Conservation (phyloP, 257 asterid genomes). For the Vinca minor region DNA sequence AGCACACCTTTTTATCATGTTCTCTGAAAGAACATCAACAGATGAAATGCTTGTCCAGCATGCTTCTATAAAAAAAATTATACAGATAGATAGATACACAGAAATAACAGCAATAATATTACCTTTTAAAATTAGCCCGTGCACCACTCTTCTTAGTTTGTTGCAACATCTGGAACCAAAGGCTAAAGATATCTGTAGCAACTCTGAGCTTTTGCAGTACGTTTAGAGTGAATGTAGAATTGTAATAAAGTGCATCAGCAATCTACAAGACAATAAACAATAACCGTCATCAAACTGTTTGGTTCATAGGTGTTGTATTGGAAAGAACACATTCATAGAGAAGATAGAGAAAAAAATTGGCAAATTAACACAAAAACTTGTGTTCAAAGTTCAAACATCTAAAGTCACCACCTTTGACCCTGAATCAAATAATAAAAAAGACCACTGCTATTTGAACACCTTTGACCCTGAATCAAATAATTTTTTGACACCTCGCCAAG, state of each 20-base stretch:
- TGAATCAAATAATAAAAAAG: not conserved
- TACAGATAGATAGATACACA: not conserved
- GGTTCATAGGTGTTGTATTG: no score
- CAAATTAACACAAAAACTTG: not conserved
- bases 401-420: no score
- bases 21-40: constrained; percentile 49
- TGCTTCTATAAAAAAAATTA: not conserved
- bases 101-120: not conserved
- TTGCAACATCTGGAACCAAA: constrained; percentile 94
- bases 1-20: constrained; percentile 92
- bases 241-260: constrained; percentile 90
- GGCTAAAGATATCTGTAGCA: constrained; percentile 81
- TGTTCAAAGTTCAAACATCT: not conserved
- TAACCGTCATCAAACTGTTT: no score
- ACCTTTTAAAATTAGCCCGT: constrained; percentile 79
- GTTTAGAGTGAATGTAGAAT: constrained; percentile 59
- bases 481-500: not conserved
- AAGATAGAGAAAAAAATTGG: no score
- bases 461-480: not conserved
- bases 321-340: no score
- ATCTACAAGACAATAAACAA: constrained; percentile 38
- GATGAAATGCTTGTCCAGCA: constrained; percentile 2
- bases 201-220: constrained; percentile 84
- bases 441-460: not conserved
- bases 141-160: constrained; percentile 79